Evolutionary conservation across 192 early-diverging fungal species (phyloP), one percentile per base, ranked within the genome.

Genomic region (Polychytrium aggregatum): DNA sequence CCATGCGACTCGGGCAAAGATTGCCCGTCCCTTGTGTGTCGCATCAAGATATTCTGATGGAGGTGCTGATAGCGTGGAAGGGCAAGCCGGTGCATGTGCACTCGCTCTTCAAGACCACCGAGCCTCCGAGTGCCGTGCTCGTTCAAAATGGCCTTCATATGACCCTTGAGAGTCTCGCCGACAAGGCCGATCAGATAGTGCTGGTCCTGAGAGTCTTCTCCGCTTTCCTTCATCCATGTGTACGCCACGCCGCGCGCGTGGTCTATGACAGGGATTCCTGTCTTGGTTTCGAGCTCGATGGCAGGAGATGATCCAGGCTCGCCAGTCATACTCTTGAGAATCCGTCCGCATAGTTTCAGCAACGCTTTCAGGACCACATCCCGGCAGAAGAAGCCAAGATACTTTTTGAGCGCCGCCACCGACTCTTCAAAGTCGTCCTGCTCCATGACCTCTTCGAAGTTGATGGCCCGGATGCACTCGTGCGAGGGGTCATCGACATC

Each of bases 21-120:
- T n/a, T n/a, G n/a, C n/a, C n/a, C n/a, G n/a, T n/a, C n/a, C n/a
- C n/a, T n/a, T n/a, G n/a, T n/a, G n/a, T n/a, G n/a, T 2, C 38
- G 40, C 21, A 37, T 47, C 21, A 57, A 30, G n/a, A 26, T 41
- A 5, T 29, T n/a, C 44, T 57, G 56, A 37, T 63, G 54, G 10
- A 63, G 17, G 20, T 60, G 44, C 47, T 58, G 55, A 35, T 46
- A 63, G 11, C 61, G 47, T 20, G 27, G 10, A 25, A 63, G 27
- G 21, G 55, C 42, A 13, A 63, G 35, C 30, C 38, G 28, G 2
- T 38, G 53, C 27, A 52, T 47, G 16, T 57, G 45, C 11, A 43
- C 17, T 41, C 40, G 22, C 14, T 14, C 51, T 43, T 57, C 49
- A 13, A 24, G 13, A 21, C 22, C 24, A 8, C 45, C 13, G 13